Evolutionary conservation across 148 eudicot genomes (phyloP).

Genomic region (Nyssa sinensis): DNA sequence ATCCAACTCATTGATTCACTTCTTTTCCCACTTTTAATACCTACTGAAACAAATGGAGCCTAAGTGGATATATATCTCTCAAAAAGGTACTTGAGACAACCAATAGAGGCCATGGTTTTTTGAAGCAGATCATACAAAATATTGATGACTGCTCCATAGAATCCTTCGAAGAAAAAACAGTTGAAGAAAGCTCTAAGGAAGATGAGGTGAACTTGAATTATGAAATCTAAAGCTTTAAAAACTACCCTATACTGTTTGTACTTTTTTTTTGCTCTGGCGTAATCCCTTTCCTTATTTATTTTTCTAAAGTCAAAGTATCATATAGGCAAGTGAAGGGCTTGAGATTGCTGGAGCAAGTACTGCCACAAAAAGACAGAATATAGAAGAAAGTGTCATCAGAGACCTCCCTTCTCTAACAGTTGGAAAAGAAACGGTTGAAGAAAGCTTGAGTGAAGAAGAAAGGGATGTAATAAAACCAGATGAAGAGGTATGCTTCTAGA

Average conservation of each 20-base stretch:
- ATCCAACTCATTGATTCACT: neutral
- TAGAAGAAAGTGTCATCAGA: neutral
- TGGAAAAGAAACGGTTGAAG: too few species aligned
- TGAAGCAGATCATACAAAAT: neutral
- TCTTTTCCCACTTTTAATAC: too few species aligned
- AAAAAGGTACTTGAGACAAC: conserved; percentile 11
- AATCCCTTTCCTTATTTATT: neutral
- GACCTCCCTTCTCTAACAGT: neutral
- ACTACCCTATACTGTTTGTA: neutral
- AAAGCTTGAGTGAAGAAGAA: conserved; percentile 7
- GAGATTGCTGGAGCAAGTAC: neutral
- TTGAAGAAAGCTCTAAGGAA: conserved; percentile 1
- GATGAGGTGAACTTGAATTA: conserved; percentile 1
- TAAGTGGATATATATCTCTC: neutral
- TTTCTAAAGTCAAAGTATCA: neutral
- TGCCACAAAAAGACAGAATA: neutral
- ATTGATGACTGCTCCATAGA: neutral
- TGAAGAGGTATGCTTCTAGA: conserved; percentile 6
- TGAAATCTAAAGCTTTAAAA: neutral
- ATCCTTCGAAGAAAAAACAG: conserved; percentile 5
- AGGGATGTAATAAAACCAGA: neutral
- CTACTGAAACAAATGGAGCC: neutral
- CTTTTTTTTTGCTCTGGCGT: neutral
- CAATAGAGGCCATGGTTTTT: neutral
- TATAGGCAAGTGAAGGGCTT: conserved; percentile 9